Evolutionary conservation across 306 rosid genomes (phyloP).

Genomic region (Malus orientalis): DNA sequence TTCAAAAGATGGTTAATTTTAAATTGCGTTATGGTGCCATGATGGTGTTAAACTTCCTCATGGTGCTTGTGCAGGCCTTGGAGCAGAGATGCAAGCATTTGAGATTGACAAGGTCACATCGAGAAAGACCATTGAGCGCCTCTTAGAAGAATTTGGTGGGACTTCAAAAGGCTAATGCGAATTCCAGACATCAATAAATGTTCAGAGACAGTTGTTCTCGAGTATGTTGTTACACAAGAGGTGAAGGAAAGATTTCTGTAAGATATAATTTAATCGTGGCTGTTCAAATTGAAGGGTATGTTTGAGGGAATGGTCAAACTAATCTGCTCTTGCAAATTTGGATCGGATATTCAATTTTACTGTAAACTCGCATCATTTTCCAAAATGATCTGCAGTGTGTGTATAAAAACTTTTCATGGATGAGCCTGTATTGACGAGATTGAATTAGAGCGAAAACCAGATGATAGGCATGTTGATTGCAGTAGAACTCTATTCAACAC

Average conservation of each 20-base stretch:
- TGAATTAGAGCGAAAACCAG: not conserved
- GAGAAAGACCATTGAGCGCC: constrained; percentile 57
- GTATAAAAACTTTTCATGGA: not conserved
- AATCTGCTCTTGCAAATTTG: not conserved
- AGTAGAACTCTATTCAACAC: not conserved
- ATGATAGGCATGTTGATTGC: not conserved
- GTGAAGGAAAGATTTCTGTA: not conserved
- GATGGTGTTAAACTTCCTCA: not conserved
- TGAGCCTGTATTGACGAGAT: not conserved
- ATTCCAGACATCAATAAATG: not conserved
- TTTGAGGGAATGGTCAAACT: not conserved
- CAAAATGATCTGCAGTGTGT: not conserved
- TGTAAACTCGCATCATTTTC: not conserved
- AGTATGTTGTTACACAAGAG: not conserved
- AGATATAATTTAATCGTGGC: not conserved
- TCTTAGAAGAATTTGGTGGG: constrained; percentile 58
- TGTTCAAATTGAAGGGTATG: not conserved
- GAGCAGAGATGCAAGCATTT: constrained; percentile 61
- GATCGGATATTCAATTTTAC: not conserved
- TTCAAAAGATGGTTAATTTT: not conserved
- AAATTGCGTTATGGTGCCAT: not conserved
- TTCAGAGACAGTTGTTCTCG: not conserved
- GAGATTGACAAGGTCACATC: constrained; percentile 62
- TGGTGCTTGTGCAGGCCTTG: constrained; percentile 37
- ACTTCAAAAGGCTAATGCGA: constrained; percentile 10